Evolutionary conservation across 257 asterid species (phyloP).

Genomic region (Nicotiana tomentosiformis): DNA sequence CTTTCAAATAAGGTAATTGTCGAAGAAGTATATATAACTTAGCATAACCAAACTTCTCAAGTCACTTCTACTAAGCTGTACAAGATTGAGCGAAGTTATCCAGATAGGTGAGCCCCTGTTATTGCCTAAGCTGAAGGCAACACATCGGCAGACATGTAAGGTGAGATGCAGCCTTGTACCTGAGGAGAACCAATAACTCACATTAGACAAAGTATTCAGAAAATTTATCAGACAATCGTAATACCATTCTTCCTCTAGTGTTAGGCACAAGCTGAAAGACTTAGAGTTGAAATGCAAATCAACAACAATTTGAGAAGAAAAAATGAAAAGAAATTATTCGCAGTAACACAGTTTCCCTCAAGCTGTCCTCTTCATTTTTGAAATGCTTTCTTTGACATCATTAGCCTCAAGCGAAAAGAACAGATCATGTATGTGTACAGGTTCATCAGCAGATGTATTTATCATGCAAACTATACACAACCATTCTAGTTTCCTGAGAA

Average conservation of each 20-base stretch:
- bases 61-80: not conserved
- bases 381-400: not conserved
- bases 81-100: not conserved
- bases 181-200: constrained; percentile 24
- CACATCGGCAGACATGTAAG: constrained; percentile 73
- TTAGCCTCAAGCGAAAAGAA: not conserved
- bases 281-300: not conserved
- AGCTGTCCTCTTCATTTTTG: not conserved
- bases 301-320: not conserved
- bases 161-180: constrained; percentile 86
- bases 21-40: not conserved
- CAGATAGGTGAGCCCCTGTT: not conserved
- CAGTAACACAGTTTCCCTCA: not conserved
- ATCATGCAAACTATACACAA: not conserved
- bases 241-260: not conserved
- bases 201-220: not conserved
- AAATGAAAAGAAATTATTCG: not conserved
- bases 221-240: not conserved
- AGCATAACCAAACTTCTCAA: not conserved
- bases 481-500: not conserved
- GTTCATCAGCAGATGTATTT: not conserved
- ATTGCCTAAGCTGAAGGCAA: constrained; percentile 41
- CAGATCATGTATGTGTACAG: not conserved
- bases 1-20: not conserved
- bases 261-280: not conserved